Conservation (phyloP, 1,284 basidiomycete species). For the Tilletia indica region DNA sequence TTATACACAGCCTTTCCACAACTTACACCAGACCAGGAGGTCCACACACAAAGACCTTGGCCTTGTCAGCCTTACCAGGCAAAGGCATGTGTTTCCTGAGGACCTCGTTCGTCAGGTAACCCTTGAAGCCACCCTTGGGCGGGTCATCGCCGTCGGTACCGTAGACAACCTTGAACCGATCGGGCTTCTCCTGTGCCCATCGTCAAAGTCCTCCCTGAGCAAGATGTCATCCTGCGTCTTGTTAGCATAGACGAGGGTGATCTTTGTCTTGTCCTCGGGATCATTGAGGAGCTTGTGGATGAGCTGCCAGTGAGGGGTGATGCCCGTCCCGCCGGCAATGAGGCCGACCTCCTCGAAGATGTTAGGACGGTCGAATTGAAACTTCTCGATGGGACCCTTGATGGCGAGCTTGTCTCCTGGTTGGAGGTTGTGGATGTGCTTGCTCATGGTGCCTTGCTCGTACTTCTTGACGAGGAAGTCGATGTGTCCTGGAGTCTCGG, state of each 20-base stretch:
- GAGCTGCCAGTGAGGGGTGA: constrained; percentile 57
- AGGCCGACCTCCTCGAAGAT: constrained; percentile 71
- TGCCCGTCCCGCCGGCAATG: constrained; percentile 85
- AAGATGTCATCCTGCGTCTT: constrained; percentile 87
- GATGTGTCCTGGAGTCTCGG: constrained; percentile 45
- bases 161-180: constrained; percentile 76
- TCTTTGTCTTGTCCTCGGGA: constrained; percentile 85
- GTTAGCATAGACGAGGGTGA: constrained; percentile 87
- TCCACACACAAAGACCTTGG: constrained; percentile 86
- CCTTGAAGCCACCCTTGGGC: constrained; percentile 59
- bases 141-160: constrained; percentile 84
- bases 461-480: constrained; percentile 75
- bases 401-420: constrained; percentile 78
- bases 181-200: constrained; percentile 44
- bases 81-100: constrained; percentile 73
- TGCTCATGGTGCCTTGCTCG: constrained; percentile 56
- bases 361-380: constrained; percentile 51
- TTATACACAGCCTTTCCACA: not conserved
- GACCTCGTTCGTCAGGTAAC: constrained; percentile 67
- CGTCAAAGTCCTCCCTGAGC: constrained; percentile 76
- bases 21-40: constrained; percentile 42
- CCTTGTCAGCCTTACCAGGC: constrained; percentile 70
- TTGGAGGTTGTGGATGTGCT: constrained; percentile 61
- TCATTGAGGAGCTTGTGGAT: constrained; percentile 56
- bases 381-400: constrained; percentile 65